Base-by-base conservation (phyloP, 2,329 filamentous ascomycete genomes). In the Trichoderma pleuroti region DNA sequence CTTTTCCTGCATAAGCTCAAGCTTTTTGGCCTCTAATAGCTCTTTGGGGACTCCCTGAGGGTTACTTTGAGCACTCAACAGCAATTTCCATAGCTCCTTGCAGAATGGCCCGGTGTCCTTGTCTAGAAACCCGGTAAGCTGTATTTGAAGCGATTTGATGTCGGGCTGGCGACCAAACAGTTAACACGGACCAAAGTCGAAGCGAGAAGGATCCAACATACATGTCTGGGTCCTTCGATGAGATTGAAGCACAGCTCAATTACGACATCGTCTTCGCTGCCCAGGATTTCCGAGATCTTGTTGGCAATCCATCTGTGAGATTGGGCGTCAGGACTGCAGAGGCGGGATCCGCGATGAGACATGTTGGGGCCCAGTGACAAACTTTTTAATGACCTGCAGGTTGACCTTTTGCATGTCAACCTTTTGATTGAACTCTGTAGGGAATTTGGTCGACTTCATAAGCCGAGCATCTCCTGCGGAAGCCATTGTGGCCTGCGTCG, bases 381-480 rank as follows among this genome's bases (percentile, higher is more conserved):
- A 97, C 93, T 96, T 97, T 87, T 98, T 98, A 90, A 99, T 97
- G 70, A 99, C 93, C 81, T 97, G 93, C 64, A 97, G 86, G 79
- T 99, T 98, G 81, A 99, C 94, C 84, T 98, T 98, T 76, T 91
- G 89, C 89, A 97, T 97, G 84, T 99, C 94, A 74, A 99, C 96
- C 84, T 98, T 98, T 80, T 93, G 90, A 79, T 88, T 95, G 83
- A 98, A 99, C 78, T 98, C 94, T 9, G 91, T 87, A 59, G 96
- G 96, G 74, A 98, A 98, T 79, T 97, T 98, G 70, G 94, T 98
- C 81, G 91, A 91, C 86, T 91, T 93, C 70, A 98, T 84, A 77
- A 97, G 88, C 85, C 97, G 97, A 74, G 92, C 91, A 81, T 98
- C 95, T 73, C 96, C 93, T 74, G 90, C 92, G 68, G 91, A 91